Conservation (phyloP, 1,284 basidiomycete species). For the Rhodotorula mucilaginosa region DNA sequence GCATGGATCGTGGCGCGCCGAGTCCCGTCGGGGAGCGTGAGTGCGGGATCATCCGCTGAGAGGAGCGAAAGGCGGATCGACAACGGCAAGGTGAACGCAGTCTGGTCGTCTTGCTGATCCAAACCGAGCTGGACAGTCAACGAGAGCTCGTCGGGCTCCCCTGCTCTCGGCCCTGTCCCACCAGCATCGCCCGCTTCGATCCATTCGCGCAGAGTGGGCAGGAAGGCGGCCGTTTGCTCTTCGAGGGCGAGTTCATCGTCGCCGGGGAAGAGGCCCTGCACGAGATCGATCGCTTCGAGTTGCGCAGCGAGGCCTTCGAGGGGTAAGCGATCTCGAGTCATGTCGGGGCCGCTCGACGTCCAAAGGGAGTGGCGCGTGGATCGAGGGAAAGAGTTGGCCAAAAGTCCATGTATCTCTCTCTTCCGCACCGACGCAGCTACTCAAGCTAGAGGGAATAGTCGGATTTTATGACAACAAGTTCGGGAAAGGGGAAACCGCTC, state of each 20-base stretch:
- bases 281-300: conserved; percentile 30
- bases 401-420: too few species aligned
- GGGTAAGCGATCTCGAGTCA: background rate
- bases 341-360: too few species aligned
- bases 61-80: conserved; percentile 19
- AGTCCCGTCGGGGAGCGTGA: background rate
- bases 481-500: background rate
- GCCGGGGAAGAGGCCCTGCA: conserved; percentile 21
- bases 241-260: conserved; percentile 23
- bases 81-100: conserved; percentile 14
- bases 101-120: background rate
- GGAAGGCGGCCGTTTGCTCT: background rate
- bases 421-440: too few species aligned
- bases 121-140: conserved; percentile 13
- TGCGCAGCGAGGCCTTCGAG: conserved; percentile 9
- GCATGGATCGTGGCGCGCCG: background rate
- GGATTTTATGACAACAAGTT: background rate
- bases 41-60: background rate
- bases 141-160: conserved; percentile 10
- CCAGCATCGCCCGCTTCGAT: background rate
- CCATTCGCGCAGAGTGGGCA: conserved; percentile 17
- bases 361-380: too few species aligned
- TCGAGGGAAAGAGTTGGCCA: too few species aligned
- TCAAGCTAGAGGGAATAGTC: background rate
- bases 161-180: background rate